Evolutionary conservation across 1,284 basidiomycete genomes (phyloP).

Genomic region (Filobasidium uniguttulatum): DNA sequence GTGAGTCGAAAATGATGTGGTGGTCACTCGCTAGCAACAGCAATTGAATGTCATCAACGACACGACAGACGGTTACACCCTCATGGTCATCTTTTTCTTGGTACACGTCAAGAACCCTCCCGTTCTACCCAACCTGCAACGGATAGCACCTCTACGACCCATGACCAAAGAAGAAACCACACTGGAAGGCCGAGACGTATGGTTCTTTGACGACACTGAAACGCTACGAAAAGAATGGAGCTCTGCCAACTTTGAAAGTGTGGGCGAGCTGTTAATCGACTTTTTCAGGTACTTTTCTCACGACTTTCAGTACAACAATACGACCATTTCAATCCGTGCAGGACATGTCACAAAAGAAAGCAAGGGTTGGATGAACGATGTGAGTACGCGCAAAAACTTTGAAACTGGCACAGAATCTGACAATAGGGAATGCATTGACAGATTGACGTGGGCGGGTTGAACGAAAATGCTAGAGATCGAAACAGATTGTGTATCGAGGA

Average conservation of each 20-base stretch:
- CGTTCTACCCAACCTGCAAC: slow-evolving; percentile 79
- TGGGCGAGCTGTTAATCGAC: slow-evolving; percentile 94
- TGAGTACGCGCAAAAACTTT: slow-evolving; percentile 38
- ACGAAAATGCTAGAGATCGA: slow-evolving; percentile 62
- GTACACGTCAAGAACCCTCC: slow-evolving; percentile 93
- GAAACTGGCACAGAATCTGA: background rate
- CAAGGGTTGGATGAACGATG: slow-evolving; percentile 89
- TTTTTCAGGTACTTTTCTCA: slow-evolving; percentile 95
- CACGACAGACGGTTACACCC: slow-evolving; percentile 66
- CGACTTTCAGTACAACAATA: slow-evolving; percentile 82
- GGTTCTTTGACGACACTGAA: slow-evolving; percentile 98
- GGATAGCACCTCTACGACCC: slow-evolving; percentile 69
- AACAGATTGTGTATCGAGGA: slow-evolving; percentile 95
- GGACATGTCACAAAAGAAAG: slow-evolving; percentile 77
- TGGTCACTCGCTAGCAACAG: background rate
- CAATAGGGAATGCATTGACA: slow-evolving; percentile 11
- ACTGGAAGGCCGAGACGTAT: slow-evolving; percentile 69
- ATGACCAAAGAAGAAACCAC: slow-evolving; percentile 75
- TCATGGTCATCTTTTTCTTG: slow-evolving; percentile 94
- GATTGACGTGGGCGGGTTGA: slow-evolving; percentile 42
- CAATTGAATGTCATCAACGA: background rate
- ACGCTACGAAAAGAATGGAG: slow-evolving; percentile 74
- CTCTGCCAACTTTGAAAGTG: slow-evolving; percentile 80
- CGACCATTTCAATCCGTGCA: slow-evolving; percentile 79
- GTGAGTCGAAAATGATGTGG: slow-evolving; percentile 18